A percentile compares a stretch with the other conserved stretches of the same genome.
These are phyloP conservation scores for Bipolaris oryzae DNA, from an alignment of 2,329 filamentous ascomycete species.

Conservation along the genomic window DNA sequence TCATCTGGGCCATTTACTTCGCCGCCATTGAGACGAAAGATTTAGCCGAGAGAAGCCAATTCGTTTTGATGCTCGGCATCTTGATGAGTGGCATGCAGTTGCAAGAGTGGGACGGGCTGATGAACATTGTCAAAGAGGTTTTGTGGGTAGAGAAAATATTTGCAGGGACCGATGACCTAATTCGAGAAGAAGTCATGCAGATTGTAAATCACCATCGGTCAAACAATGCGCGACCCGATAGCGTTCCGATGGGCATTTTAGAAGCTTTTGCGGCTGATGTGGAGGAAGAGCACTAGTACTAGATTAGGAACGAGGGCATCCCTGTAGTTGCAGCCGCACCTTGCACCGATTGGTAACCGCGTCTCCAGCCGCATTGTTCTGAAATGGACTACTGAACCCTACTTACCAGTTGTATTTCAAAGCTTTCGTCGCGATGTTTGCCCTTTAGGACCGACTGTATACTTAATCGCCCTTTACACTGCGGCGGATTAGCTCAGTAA, in stretches of 20 bases:
- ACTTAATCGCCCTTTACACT: neutral
- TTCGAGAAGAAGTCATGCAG: conserved; percentile 36
- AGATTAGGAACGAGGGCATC: conserved; percentile 16
- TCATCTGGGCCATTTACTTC: conserved; percentile 37
- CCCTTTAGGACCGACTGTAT: neutral
- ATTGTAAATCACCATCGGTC: conserved; percentile 21
- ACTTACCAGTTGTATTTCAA: neutral
- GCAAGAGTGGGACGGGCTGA: conserved; percentile 28
- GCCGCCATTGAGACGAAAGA: conserved; percentile 36
- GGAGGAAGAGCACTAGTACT: conserved; percentile 18
- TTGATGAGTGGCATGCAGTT: conserved; percentile 32
- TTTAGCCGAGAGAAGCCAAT: conserved; percentile 30
- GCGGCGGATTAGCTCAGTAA: neutral
- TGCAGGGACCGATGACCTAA: conserved; percentile 27
- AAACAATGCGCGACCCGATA: conserved; percentile 8
- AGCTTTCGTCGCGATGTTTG: neutral
- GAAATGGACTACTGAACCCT: neutral
- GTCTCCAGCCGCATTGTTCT: neutral
- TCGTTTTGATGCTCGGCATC: conserved; percentile 35
- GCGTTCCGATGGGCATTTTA: conserved; percentile 3
- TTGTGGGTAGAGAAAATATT: conserved; percentile 42
- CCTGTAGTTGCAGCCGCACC: conserved; percentile 16
- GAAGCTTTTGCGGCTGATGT: conserved; percentile 11
- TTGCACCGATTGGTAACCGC: neutral
- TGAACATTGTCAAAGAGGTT: conserved; percentile 34